Percentiles rank a stretch among this genome's conserved stretches.
Evolutionary conservation across 2,329 filamentous ascomycete genomes (phyloP).

Genomic region (Fusarium oxysporum): DNA sequence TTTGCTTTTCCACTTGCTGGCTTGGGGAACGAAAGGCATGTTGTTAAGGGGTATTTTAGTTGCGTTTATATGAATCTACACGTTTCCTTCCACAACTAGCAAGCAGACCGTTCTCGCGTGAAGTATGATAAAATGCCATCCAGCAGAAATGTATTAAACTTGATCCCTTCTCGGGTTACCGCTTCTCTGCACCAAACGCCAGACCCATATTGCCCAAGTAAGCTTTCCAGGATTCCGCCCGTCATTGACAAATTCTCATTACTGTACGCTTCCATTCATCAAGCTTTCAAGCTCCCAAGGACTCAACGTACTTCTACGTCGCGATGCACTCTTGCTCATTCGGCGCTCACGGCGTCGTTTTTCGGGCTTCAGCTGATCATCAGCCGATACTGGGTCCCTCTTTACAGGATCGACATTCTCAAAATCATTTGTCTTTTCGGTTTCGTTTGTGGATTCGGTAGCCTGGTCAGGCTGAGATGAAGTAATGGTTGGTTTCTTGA

Average conservation of each 20-base stretch:
- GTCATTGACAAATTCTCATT: conserved; percentile 33
- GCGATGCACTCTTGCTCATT: conserved; percentile 66
- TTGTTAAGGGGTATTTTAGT: background rate
- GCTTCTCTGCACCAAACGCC: conserved; percentile 41
- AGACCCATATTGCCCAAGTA: conserved; percentile 30
- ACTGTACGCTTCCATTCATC: conserved; percentile 63
- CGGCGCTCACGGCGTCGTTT: conserved; percentile 65
- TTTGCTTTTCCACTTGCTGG: conserved; percentile 6
- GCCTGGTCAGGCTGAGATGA: conserved; percentile 35
- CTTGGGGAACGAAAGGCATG: background rate
- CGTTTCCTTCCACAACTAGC: background rate
- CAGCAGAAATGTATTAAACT: conserved; percentile 26
- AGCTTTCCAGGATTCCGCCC: conserved; percentile 33
- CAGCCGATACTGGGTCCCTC: conserved; percentile 42
- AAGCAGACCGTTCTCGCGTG: background rate
- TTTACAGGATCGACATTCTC: conserved; percentile 53
- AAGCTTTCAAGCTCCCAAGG: conserved; percentile 79
- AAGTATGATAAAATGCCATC: conserved; percentile 4
- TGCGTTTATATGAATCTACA: conserved; percentile 3
- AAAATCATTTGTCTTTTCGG: conserved; percentile 13
- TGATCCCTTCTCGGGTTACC: conserved; percentile 2
- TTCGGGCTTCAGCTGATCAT: conserved; percentile 46
- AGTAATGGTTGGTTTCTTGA: conserved; percentile 47
- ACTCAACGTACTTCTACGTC: conserved; percentile 79
- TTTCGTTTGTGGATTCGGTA: conserved; percentile 6